These are phyloP conservation scores for Capsicum chinense DNA, from an alignment of 257 asterid species.

Conservation along the genomic window DNA sequence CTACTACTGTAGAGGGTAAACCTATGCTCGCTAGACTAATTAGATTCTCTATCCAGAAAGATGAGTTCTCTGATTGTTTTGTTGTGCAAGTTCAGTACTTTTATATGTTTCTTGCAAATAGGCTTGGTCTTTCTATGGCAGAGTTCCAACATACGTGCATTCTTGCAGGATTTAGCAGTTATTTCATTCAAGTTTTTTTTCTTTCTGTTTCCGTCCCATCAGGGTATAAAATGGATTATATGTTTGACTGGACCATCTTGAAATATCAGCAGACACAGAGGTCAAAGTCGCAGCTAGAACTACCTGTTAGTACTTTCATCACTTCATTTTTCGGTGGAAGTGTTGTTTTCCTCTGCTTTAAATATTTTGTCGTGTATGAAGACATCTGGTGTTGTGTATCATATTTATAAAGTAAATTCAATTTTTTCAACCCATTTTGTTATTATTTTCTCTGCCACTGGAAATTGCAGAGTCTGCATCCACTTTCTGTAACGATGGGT, in stretches of 20 bases:
- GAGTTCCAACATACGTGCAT: neutral
- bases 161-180: slow-evolving; percentile 3
- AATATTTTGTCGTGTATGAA: neutral
- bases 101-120: neutral
- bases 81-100: neutral
- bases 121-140: slow-evolving; percentile 1
- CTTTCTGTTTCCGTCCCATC: slow-evolving; percentile 18
- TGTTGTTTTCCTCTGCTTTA: neutral
- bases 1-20: slow-evolving; percentile 1
- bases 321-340: neutral
- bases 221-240: slow-evolving; percentile 39
- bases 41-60: neutral
- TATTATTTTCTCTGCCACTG: slow-evolving; percentile 19
- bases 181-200: neutral
- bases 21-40: neutral
- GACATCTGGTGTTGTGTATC: slow-evolving; percentile 12
- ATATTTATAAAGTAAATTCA: neutral
- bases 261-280: slow-evolving; percentile 43
- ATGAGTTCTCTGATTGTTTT: neutral
- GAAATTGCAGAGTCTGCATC: slow-evolving; percentile 29
- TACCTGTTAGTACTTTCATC: slow-evolving; percentile 28
- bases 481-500: slow-evolving; percentile 23
- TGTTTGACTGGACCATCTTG: slow-evolving; percentile 45
- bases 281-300: slow-evolving; percentile 27
- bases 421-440: slow-evolving; percentile 9